These are phyloP conservation scores for Beauveria varroae DNA, from an alignment of 2,329 filamentous ascomycete species.

Conservation along the genomic window DNA sequence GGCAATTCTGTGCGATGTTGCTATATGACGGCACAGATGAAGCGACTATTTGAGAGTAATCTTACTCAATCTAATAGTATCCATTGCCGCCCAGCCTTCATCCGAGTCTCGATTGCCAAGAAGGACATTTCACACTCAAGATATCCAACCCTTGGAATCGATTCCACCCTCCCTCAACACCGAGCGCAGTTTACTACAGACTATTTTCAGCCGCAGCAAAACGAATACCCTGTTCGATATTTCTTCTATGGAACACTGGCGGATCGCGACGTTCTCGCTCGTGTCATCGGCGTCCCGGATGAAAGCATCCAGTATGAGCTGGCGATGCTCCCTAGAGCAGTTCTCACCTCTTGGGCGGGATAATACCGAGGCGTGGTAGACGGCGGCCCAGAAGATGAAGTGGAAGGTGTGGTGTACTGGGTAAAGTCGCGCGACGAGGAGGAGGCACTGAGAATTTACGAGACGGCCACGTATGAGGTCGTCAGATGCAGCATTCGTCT, in stretches of 20 bases:
- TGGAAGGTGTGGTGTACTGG: no score
- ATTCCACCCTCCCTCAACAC: slow-evolving; percentile 15
- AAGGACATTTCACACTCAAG: slow-evolving; percentile 13
- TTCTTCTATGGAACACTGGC: slow-evolving; percentile 35
- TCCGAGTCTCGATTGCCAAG: slow-evolving; percentile 8
- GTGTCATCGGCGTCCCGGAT: slow-evolving; percentile 22
- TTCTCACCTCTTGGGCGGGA: no score
- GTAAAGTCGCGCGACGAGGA: no score
- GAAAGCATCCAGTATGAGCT: no score
- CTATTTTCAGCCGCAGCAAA: slow-evolving; percentile 15
- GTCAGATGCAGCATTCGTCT: no score
- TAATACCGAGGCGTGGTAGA: no score
- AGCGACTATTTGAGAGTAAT: neutral
- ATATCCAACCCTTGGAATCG: slow-evolving; percentile 15
- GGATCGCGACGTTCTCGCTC: slow-evolving; percentile 21
- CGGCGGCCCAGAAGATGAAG: no score
- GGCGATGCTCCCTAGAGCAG: no score
- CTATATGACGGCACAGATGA: neutral
- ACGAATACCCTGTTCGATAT: slow-evolving; percentile 28
- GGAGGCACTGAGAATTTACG: no score
- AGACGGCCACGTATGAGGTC: no score
- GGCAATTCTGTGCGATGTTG: neutral
- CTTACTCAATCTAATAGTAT: neutral
- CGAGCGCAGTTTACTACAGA: slow-evolving; percentile 17
- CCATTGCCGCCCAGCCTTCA: slow-evolving; percentile 11